Percentiles rank a stretch among this genome's conserved stretches.
Evolutionary conservation across 306 rosid genomes (phyloP).

Genomic region (Albizia julibrissin): DNA sequence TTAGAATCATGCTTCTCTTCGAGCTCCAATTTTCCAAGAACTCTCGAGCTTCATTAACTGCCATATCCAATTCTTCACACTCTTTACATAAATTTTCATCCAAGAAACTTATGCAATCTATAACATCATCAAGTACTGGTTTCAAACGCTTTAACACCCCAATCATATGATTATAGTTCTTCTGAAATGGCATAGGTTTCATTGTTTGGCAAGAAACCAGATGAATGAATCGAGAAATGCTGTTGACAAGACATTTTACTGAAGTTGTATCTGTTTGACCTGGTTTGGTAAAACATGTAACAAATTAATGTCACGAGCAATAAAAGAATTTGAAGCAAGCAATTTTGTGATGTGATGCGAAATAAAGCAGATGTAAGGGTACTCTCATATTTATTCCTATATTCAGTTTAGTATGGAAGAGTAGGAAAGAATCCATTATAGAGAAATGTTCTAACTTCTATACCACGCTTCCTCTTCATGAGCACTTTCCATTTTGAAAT

Average conservation of each 20-base stretch:
- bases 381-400: slow-evolving; percentile 4
- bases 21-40: slow-evolving; percentile 73
- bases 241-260: slow-evolving; percentile 74
- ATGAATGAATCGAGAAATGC: slow-evolving; percentile 85
- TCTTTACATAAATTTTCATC: slow-evolving; percentile 58
- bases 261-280: slow-evolving; percentile 70
- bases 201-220: slow-evolving; percentile 75
- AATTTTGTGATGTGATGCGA: background rate
- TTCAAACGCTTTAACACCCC: slow-evolving; percentile 76
- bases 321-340: slow-evolving; percentile 21
- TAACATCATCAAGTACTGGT: slow-evolving; percentile 73
- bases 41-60: slow-evolving; percentile 75
- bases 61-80: slow-evolving; percentile 73
- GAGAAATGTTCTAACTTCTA: slow-evolving; percentile 24
- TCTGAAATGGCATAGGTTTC: slow-evolving; percentile 66
- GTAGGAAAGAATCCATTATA: slow-evolving; percentile 15
- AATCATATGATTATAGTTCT: slow-evolving; percentile 57
- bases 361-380: slow-evolving; percentile 20
- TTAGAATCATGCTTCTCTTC: slow-evolving; percentile 71
- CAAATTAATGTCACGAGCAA: slow-evolving; percentile 24
- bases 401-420: slow-evolving; percentile 21
- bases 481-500: background rate
- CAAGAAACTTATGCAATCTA: slow-evolving; percentile 50
- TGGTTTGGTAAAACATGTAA: slow-evolving; percentile 41
- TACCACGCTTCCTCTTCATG: slow-evolving; percentile 32